phyloP scores from a whole-genome alignment of 805 yeast genomes.

The Kazachstania kunashirensis region DNA sequence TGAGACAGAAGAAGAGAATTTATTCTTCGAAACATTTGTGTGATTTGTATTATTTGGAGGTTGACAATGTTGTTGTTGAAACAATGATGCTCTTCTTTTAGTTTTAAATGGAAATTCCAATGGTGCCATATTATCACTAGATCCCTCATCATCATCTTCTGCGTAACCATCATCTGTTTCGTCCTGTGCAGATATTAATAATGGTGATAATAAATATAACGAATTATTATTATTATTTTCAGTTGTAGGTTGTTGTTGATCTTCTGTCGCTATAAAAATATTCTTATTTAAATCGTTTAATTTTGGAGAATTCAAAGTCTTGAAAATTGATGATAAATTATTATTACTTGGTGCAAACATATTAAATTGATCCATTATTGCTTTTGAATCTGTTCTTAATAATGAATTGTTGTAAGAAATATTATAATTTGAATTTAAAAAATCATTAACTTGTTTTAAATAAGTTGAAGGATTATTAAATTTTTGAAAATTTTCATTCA shows the following conservation, averaged over 20 bases:
- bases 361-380: slow-evolving; percentile 24
- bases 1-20: too few relatives aligned
- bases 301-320: slow-evolving; percentile 2
- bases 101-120: slow-evolving; percentile 22
- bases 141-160: slow-evolving; percentile 27
- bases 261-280: not conserved
- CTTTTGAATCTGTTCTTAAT: slow-evolving; percentile 16
- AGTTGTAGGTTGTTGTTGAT: not conserved
- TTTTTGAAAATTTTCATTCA: not conserved
- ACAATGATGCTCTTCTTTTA: slow-evolving; percentile 15
- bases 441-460: slow-evolving; percentile 2
- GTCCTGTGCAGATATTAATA: slow-evolving; percentile 7
- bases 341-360: slow-evolving; percentile 12
- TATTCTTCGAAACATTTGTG: too few relatives aligned
- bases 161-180: slow-evolving; percentile 26
- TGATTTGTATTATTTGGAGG: too few relatives aligned
- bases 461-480: not conserved
- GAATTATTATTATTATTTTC: not conserved
- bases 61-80: slow-evolving; percentile 12
- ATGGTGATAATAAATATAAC: slow-evolving; percentile 3
- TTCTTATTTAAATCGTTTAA: slow-evolving; percentile 1
- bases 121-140: slow-evolving; percentile 16
- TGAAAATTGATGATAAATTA: slow-evolving; percentile 6
- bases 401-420: slow-evolving; percentile 4
- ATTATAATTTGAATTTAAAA: not conserved